Evolutionary conservation across 768 basidiomycete species (phyloP).

Genomic region (Amanita inopinata): DNA sequence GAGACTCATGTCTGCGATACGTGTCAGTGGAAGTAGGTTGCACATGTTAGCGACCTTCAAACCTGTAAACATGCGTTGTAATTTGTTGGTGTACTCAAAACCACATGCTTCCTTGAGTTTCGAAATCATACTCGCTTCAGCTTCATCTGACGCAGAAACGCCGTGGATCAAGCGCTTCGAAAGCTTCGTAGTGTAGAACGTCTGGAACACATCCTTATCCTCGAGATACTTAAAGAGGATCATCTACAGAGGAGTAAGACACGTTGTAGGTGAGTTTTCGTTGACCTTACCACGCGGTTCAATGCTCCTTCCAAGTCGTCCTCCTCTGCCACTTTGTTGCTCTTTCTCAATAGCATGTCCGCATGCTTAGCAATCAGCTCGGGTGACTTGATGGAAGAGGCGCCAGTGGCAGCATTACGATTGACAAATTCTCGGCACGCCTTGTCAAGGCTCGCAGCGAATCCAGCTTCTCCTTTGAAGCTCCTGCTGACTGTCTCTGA

Average conservation of each 20-base stretch:
- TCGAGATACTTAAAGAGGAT: slow-evolving; percentile 97
- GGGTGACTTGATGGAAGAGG: slow-evolving; percentile 83
- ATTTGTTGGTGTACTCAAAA: slow-evolving; percentile 97
- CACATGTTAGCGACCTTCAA: slow-evolving; percentile 10
- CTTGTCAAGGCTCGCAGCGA: slow-evolving; percentile 92
- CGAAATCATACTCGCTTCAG: slow-evolving; percentile 97
- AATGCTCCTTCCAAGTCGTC: slow-evolving; percentile 87
- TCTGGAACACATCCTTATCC: slow-evolving; percentile 99
- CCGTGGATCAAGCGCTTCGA: slow-evolving; percentile 91
- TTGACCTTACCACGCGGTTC: slow-evolving; percentile 73
- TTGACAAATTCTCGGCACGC: slow-evolving; percentile 98
- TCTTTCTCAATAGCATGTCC: slow-evolving; percentile 87
- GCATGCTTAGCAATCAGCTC: slow-evolving; percentile 93
- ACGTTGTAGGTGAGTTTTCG: slow-evolving; percentile 16
- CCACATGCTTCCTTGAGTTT: slow-evolving; percentile 98
- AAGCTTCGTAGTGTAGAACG: slow-evolving; percentile 95
- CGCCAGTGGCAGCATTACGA: slow-evolving; percentile 83
- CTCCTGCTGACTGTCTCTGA: slow-evolving; percentile 84
- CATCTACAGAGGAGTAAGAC: slow-evolving; percentile 58
- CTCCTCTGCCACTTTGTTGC: slow-evolving; percentile 95
- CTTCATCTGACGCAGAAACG: slow-evolving; percentile 92
- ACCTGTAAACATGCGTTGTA: slow-evolving; percentile 99
- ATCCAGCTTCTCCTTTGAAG: slow-evolving; percentile 92
- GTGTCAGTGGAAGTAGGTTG: not conserved
- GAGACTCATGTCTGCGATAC: slow-evolving; percentile 73